A percentile compares a stretch with the other conserved stretches of the same genome.
Evolutionary conservation across 768 basidiomycete species (phyloP).

Genomic region (Trametes meyenii): DNA sequence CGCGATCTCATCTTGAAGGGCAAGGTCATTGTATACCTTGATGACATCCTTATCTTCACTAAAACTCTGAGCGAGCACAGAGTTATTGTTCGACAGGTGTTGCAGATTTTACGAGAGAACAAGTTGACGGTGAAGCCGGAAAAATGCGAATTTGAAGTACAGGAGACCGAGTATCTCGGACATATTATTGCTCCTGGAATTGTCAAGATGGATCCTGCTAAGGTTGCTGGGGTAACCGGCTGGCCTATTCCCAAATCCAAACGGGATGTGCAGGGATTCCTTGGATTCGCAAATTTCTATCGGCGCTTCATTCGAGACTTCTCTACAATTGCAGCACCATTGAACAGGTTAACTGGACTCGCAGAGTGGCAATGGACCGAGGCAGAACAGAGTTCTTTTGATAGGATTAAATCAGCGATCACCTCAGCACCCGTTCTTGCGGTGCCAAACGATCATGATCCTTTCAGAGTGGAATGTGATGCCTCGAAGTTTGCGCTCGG

Average conservation of each 20-base stretch:
- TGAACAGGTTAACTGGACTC: constrained; percentile 16
- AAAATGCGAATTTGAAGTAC: constrained; percentile 39
- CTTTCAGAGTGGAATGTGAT: constrained; percentile 21
- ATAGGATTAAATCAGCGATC: constrained; percentile 4
- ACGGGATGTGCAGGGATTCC: constrained; percentile 26
- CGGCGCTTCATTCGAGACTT: constrained; percentile 32
- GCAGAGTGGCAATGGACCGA: constrained; percentile 3
- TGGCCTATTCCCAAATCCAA: constrained; percentile 31
- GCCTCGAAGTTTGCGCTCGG: constrained; percentile 24
- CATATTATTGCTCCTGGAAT: constrained; percentile 27
- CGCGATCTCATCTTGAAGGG: constrained; percentile 33
- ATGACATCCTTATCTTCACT: constrained; percentile 46
- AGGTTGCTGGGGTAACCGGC: constrained; percentile 30
- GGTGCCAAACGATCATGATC: constrained; percentile 6
- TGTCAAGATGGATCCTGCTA: constrained; percentile 35
- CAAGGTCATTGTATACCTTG: constrained; percentile 43
- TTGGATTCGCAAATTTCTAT: constrained; percentile 36
- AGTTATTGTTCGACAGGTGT: constrained; percentile 20
- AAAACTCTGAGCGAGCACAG: constrained; percentile 29
- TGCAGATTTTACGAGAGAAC: constrained; percentile 30
- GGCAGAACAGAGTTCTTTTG: background rate
- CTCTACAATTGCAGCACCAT: constrained; percentile 25
- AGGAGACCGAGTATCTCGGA: constrained; percentile 36
- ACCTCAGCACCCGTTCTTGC: constrained; percentile 2
- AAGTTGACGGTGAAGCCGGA: constrained; percentile 38